Base-by-base conservation (phyloP, 306 rosid genomes). In the Vigna hirtella region DNA sequence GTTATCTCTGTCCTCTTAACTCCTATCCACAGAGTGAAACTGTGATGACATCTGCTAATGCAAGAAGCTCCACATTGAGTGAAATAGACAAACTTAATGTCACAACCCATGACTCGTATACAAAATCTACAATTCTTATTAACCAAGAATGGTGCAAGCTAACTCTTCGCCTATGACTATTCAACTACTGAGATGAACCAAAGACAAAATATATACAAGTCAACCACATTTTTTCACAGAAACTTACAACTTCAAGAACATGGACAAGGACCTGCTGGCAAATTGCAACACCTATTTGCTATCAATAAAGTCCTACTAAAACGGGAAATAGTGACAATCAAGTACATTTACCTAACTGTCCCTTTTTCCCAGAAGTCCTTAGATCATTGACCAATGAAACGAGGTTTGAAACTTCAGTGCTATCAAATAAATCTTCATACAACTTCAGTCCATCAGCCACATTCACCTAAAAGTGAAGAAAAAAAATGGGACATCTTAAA, bases 361-460 rank as follows among this genome's bases (percentile, higher is more conserved):
- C 91, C 61, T 79, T 90, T 83, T 78, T 93, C 64, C 99, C 99
- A 1, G 90, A 75, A 80, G 86, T 77, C 83, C 91, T 90, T 72
- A 91, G 59, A 79, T 93, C 96, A 85, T 87, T 88, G 16, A 81
- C 97, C 83, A 91, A 66, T 16, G 88, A 83, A 81, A 86, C 74
- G 66, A 95, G 87, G 81, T 87, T 90, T 36, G 90, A 84, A 66
- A 93, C 88, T 84, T 90, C 96, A 24, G 74, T 34, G 36, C 86
- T 86, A 69, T 78, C 87, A 52, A 85, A 78, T 42, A 93, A 82
- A 18, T 81, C 86, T 66, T 96, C 93, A 67, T 86, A 90, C 80
- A 84, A 79, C 75, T 93, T 93, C 84, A 96, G 83, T 66, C 99
- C 99, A 59, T 93, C 98, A 34, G 84, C 91, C 81, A 68, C 90